Percentiles rank a stretch among this genome's conserved stretches.
These are phyloP conservation scores for Linnemannia hyalina DNA, from an alignment of 192 early-diverging fungal species.

Conservation along the genomic window DNA sequence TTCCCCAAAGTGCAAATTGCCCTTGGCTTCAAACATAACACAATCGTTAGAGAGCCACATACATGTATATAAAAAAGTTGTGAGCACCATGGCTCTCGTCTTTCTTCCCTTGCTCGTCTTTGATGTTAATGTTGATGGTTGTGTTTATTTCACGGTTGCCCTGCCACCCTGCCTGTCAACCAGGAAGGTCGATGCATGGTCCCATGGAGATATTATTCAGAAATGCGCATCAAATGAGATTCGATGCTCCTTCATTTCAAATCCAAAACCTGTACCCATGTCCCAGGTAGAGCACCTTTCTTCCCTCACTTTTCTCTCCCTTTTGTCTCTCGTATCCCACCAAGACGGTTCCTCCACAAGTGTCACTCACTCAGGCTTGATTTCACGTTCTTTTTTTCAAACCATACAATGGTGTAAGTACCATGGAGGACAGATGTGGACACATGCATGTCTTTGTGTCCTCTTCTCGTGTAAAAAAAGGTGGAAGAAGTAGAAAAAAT, in stretches of 20 bases:
- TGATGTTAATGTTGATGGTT: not conserved
- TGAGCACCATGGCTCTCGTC: slow-evolving; percentile 18
- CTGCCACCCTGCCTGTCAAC: not conserved
- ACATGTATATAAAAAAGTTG: not conserved
- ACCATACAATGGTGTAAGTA: not conserved
- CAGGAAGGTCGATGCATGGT: not conserved
- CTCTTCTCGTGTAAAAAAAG: not conserved
- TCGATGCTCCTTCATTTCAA: not conserved
- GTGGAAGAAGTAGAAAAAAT: not conserved
- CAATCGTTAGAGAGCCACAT: not conserved
- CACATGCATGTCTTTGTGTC: not conserved
- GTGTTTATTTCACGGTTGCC: not conserved
- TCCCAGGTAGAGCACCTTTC: not conserved
- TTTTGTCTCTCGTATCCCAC: not conserved
- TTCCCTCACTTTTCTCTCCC: not conserved
- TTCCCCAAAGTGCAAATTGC: too few relatives aligned
- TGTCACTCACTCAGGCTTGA: not conserved
- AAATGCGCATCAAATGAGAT: not conserved
- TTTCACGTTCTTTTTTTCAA: not conserved
- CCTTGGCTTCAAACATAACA: too few relatives aligned
- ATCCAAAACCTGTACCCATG: not conserved
- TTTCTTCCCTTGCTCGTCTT: not conserved
- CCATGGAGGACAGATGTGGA: not conserved
- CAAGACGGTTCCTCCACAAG: not conserved
- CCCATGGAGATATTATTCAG: not conserved